Evolutionary conservation across 306 rosid genomes (phyloP), one percentile per base, ranked within the genome.

Genomic region (Comarum palustre): DNA sequence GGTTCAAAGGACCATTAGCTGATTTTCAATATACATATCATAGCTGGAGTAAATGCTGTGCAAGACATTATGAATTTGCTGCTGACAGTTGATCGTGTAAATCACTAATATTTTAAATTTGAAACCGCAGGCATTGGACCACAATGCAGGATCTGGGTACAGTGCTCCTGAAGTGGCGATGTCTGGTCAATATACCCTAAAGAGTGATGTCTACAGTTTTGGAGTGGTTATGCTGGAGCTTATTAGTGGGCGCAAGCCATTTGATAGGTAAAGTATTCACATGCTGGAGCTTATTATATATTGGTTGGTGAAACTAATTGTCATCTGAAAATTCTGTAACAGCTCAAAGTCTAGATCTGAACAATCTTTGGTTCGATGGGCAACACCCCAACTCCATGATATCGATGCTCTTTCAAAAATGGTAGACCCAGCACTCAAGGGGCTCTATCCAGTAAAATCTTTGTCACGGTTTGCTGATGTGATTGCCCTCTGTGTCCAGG

Each of bases 201-300:
- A 95, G 82, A 95, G 97, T 78, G 99, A 95, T 57, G 86, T 95
- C 42, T 95, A 88, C 55, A 84, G 97, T 82, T 95, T 95, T 71
- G 99, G 99, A 82, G 90, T 91, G 72, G 90, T 95, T 58, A 95
- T 95, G 99, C 75, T 95, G 82, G 99, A 95, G 83, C 99, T 95
- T 81, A 86, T 95, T 47, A 90, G 93, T 16, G 99, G 99, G 31
- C 91, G 97, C 9, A 90, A 88, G 73, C 93, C 99, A 58, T 95
- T 88, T 80, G 99, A 95, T 80, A 91, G 96, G 99, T 91, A 76
- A 79, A 77, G 43, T 25, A 63, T 78, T 58, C 48, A 62, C 29
- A 71, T 51, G 20, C 2, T 47, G 15, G 51, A 0, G 51, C 51
- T 46, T 14, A 46, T 46, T 46, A 46, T 46, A 20, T 58, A 20